Evolutionary conservation across 73 alveolate species (phyloP), one percentile per base, ranked within the genome.

Genomic region (Loxodes magnus): DNA sequence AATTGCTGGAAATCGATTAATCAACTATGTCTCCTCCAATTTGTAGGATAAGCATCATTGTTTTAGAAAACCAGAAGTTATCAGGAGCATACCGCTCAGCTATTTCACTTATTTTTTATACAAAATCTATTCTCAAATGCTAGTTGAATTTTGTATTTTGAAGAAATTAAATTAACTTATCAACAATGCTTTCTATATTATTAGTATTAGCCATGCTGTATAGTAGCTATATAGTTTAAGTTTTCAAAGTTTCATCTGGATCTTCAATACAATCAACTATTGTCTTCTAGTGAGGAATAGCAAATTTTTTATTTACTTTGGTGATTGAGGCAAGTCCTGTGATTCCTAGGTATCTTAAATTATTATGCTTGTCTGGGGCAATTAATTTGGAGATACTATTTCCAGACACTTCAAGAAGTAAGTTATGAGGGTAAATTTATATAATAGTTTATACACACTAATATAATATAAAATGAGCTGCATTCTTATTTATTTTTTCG

Each of bases 211-310:
- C 90, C 99, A 93, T 93, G 52, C 82, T 86, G 84, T 64, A 93
- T 37, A 93, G 92, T 43, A 93, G 64, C 51, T 86, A 96, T 43
- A 93, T 71, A 5, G 99, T 93, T 71, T 90, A 89, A 39, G 90
- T 71, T 80, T 93, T 93, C 50, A 93, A 67, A 14, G 99, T 93
- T 43, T 89, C 98, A 51, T 93, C 99, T 0, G 93, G 69, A 68
- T 87, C 98, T 81, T 93, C 99, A 4, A 93, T 67, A 56, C 99
- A 93, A 58, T 93, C 99, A 34, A 93, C 99, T 14, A 93, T 96
- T 31, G 83, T 84, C 58, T 74, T 71, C 76, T 93, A 93, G 67
- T 93, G 97, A 56, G 80, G 71, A 56, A 87, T 79, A 7, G 97
- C 97, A 62, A 89, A 90, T 49, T 77, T 79, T 44, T 95, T 90